Evolutionary conservation across 345 rosid genomes (phyloP), one percentile per base, ranked within the genome.

Genomic region (Punica granatum): DNA sequence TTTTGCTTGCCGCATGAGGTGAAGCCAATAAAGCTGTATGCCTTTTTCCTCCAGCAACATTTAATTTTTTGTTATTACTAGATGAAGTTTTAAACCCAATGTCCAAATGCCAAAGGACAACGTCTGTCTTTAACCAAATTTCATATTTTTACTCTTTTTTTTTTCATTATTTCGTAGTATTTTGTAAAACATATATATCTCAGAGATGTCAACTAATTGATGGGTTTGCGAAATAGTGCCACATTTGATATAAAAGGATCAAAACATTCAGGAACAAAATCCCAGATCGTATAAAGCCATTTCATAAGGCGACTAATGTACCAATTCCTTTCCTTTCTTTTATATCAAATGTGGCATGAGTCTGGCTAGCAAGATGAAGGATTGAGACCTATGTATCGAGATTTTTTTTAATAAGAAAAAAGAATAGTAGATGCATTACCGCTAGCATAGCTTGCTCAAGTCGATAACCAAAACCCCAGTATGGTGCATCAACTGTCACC

Each of bases 401-500:
- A 0, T 14, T 16, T 36, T 36, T 39, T 33, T 23, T 19, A 28
- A 66, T 43, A 46, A 19, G 21, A 7, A 46, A 19, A 60, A 34
- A 21, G 34, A 54, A 74, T 48, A 37, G 7, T 35, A 67, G 69
- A 65, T 46, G 60, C 23, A 19, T 74, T 88, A 88, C 92, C 78
- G 84, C 83, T 44, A 85, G 49, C 71, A 88, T 76, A 71, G 90
- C 90, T 74, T 88, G 92, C 49, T 85, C 92, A 49, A 88, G 82
- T 58, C 88, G 85, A 72, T 80, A 77, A 69, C 90, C 88, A 46
- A 88, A 88, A 37, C 88, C 92, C 90, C 92, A 88, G 69, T 85
- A 88, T 11, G 92, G 92, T 51, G 88, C 90, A 77, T 88, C 90
- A 42, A 85, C 62, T 34, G 80, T 88, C 42, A 88, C 81, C 81